Evolutionary conservation across 305 asterid species (phyloP).

Genomic region (Solanum aculeatissimum): DNA sequence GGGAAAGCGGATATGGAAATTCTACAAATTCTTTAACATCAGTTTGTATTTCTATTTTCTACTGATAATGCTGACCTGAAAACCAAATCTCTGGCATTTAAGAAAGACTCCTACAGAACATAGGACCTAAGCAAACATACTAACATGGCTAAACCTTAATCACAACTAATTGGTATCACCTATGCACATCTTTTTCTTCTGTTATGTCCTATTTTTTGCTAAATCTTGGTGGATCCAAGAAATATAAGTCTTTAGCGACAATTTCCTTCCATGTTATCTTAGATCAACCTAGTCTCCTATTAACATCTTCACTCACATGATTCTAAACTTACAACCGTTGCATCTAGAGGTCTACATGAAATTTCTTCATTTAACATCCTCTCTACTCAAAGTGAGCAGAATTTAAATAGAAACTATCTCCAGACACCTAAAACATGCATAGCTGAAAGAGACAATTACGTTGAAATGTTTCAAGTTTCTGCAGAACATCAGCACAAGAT

Average conservation of each 20-base stretch:
- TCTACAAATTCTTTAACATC: background rate
- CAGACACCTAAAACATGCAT: background rate
- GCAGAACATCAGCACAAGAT: conserved; percentile 35
- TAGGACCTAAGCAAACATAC: background rate
- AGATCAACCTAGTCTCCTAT: background rate
- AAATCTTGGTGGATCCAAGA: background rate
- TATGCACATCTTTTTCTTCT: background rate
- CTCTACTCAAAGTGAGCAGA: background rate
- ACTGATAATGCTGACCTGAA: background rate
- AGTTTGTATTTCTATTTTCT: background rate
- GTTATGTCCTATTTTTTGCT: background rate
- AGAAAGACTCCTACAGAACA: background rate
- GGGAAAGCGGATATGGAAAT: background rate
- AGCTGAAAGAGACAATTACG: conserved; percentile 20
- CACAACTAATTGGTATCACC: background rate
- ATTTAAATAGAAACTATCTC: background rate
- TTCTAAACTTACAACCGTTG: background rate
- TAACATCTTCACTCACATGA: background rate
- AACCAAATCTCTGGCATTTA: background rate
- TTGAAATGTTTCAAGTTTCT: conserved; percentile 26
- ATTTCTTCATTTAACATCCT: background rate
- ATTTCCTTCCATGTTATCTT: background rate
- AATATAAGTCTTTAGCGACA: background rate
- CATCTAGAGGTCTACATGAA: background rate
- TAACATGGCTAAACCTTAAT: background rate